These are phyloP conservation scores for Hansenula anomala DNA, from an alignment of 1,139 yeast genomes.

Conservation along the genomic window DNA sequence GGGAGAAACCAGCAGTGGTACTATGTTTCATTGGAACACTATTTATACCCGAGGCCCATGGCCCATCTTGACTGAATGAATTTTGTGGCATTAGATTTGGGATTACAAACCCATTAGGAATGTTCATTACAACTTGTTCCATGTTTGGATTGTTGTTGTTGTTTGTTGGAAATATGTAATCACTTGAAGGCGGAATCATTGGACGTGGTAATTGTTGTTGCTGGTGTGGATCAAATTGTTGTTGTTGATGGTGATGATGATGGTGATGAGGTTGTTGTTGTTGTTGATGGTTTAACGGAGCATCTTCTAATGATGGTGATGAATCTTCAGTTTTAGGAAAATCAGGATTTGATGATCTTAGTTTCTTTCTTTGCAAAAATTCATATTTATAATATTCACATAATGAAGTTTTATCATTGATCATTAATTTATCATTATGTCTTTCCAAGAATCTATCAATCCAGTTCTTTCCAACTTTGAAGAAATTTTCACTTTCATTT, in stretches of 20 bases:
- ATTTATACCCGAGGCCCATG: neutral
- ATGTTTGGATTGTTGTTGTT: neutral
- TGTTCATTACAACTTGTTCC: neutral
- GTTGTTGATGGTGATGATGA: slow-evolving; percentile 6
- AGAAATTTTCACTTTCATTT: slow-evolving; percentile 10
- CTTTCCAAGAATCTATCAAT: slow-evolving; percentile 23
- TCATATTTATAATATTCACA: slow-evolving; percentile 23
- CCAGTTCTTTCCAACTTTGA: slow-evolving; percentile 25
- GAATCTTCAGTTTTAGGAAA: slow-evolving; percentile 10
- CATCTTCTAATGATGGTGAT: slow-evolving; percentile 5
- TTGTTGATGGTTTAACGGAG: slow-evolving; percentile 1
- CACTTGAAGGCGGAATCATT: neutral
- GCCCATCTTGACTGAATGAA: neutral
- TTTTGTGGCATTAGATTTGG: neutral
- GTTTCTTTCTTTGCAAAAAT: slow-evolving; percentile 19
- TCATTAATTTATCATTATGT: slow-evolving; percentile 21
- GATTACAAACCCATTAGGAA: neutral
- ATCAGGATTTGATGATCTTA: slow-evolving; percentile 17
- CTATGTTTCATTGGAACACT: slow-evolving; percentile 2
- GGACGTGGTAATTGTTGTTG: slow-evolving; percentile 1
- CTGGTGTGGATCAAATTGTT: slow-evolving; percentile 2
- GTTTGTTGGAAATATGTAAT: slow-evolving; percentile 2
- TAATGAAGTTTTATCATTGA: slow-evolving; percentile 14
- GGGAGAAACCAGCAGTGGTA: neutral
- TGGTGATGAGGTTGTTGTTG: slow-evolving; percentile 2